phyloP scores from a whole-genome alignment of 2,329 filamentous ascomycete species.

The Alternaria arbusti region DNA sequence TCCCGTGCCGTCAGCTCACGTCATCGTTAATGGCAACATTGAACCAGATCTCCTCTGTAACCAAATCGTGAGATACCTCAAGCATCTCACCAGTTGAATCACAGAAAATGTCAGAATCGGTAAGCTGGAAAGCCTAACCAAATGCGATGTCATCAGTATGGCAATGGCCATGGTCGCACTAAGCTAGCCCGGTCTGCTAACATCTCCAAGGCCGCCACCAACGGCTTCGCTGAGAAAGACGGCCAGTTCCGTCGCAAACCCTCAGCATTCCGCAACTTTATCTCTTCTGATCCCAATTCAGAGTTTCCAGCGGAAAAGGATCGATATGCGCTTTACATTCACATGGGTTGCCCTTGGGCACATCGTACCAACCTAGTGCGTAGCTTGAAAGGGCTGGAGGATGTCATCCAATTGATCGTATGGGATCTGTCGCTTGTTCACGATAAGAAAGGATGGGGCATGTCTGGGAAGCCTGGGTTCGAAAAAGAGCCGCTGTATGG shows the following conservation, averaged over 20 bases:
- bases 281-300: constrained; percentile 59
- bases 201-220: background rate
- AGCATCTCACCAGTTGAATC: background rate
- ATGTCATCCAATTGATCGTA: constrained; percentile 56
- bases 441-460: constrained; percentile 37
- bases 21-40: background rate
- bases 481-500: constrained; percentile 6
- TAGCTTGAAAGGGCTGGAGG: constrained; percentile 58
- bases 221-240: constrained; percentile 48
- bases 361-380: constrained; percentile 58
- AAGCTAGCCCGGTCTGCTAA: background rate
- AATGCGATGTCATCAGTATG: background rate
- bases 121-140: background rate
- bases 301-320: constrained; percentile 65
- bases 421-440: constrained; percentile 43
- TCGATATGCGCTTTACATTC: constrained; percentile 69
- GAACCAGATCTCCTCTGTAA: background rate
- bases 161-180: background rate
- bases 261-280: constrained; percentile 62
- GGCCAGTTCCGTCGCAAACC: constrained; percentile 64
- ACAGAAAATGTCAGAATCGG: background rate
- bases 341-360: constrained; percentile 69
- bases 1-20: background rate
- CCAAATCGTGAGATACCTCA: background rate
- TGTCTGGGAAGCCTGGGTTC: constrained; percentile 19